Evolutionary conservation across 2,329 filamentous ascomycete species (phyloP), one percentile per base, ranked within the genome.

Genomic region (Magnaporthales sp.): DNA sequence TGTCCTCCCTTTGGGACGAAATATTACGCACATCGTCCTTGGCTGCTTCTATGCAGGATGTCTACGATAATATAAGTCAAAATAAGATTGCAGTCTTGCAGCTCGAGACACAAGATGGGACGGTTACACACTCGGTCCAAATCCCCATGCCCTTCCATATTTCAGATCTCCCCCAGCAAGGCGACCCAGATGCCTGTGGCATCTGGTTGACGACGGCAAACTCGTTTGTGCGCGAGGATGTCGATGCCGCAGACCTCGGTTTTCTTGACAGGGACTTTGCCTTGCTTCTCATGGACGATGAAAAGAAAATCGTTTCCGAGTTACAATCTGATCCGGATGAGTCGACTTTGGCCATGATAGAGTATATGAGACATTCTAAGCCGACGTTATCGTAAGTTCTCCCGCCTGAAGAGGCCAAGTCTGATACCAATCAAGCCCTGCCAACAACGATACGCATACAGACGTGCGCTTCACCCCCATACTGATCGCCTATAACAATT

Each of bases 181-280:
- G 88, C 29, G 88, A 91, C 66, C 84, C 85, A 32, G 85, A 64
- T 56, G 32, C 32, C 31, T 15, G 38, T 15, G 92, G 92, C 0
- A 82, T 96, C 0, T 94, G 92, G 89, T 81, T 97, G 24, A 97
- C 93, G 0, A 97, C 93, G 0, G 91, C 92, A 31, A 93, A 94
- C 71, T 88, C 89, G 11, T 85, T 92, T 60, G 81, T 86, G 22
- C 46, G n/a, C 11, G 51, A 32, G 9, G 64, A 58, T 22, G 26
- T n/a, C 9, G 64, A 54, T 26, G 31, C 24, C 5, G 38, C 22
- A 24, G 88, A 91, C 24, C 85, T 87, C 0, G 82, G 84, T 1
- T 88, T 90, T 66, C 82, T 96, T 62, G 92, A 93, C 69, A 93
- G 92, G 71, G 91, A 96, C 75, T 96, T 96, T 72, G 91, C 91